These are phyloP conservation scores for Mucor indicus DNA, from an alignment of 371 early-diverging fungal species.

Conservation along the genomic window DNA sequence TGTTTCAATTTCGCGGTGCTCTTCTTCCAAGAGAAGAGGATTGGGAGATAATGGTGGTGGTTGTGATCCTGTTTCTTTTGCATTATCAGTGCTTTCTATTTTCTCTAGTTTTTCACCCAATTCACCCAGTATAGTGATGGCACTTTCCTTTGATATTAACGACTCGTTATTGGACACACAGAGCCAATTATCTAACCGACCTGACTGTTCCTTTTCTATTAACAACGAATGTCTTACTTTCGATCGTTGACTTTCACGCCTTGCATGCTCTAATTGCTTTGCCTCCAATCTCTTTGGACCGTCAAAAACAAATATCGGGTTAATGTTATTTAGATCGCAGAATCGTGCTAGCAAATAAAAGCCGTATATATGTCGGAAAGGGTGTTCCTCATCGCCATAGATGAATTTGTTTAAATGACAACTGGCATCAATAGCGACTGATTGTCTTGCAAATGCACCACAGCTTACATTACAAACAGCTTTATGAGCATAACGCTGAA, in stretches of 20 bases:
- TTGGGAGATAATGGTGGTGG: too few relatives aligned
- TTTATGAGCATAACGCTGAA: slow-evolving; percentile 48
- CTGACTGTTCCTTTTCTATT: slow-evolving; percentile 30
- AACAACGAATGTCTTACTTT: slow-evolving; percentile 30
- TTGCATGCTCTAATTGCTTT: slow-evolving; percentile 41
- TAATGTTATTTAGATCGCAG: slow-evolving; percentile 44
- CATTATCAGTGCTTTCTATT: background rate
- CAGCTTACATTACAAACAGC: slow-evolving; percentile 36
- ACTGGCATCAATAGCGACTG: slow-evolving; percentile 59
- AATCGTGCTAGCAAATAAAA: slow-evolving; percentile 49
- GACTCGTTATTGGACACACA: slow-evolving; percentile 10
- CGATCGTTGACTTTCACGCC: slow-evolving; percentile 29
- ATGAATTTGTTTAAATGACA: slow-evolving; percentile 58
- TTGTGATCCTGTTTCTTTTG: background rate
- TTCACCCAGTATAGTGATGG: slow-evolving; percentile 11
- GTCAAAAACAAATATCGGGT: slow-evolving; percentile 65
- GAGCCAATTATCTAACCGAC: slow-evolving; percentile 34
- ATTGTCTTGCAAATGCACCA: slow-evolving; percentile 29
- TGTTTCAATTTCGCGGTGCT: slow-evolving; percentile 10
- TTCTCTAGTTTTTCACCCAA: slow-evolving; percentile 17
- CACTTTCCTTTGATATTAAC: background rate
- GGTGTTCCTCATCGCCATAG: slow-evolving; percentile 47
- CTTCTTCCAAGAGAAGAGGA: background rate
- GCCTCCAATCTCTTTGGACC: slow-evolving; percentile 44
- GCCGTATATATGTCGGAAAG: slow-evolving; percentile 49